These are phyloP conservation scores for Pythium folliculosum DNA, from an alignment of 352 stramenopile genomes.

Conservation along the genomic window DNA sequence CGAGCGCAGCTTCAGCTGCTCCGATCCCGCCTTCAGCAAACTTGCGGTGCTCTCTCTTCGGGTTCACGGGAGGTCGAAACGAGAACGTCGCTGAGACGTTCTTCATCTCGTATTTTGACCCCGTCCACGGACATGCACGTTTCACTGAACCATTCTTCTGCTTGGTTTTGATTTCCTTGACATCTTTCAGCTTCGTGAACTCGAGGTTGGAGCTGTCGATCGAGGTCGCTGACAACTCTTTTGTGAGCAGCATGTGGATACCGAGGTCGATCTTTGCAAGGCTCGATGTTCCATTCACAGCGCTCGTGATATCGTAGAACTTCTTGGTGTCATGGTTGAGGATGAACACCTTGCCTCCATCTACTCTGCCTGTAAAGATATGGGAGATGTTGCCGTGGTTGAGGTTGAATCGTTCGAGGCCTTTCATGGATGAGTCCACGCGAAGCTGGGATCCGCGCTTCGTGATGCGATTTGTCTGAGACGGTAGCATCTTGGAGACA, in stretches of 20 bases:
- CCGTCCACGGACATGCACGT: conserved; percentile 56
- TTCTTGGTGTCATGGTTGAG: conserved; percentile 59
- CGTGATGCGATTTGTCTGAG: conserved; percentile 68
- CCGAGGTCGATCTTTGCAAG: conserved; percentile 72
- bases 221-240: conserved; percentile 59
- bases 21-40: conserved; percentile 23
- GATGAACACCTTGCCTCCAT: conserved; percentile 43
- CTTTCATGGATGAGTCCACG: conserved; percentile 73
- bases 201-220: conserved; percentile 56
- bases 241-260: conserved; percentile 74
- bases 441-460: conserved; percentile 73
- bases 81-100: conserved; percentile 61
- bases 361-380: conserved; percentile 50
- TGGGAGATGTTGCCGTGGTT: conserved; percentile 75
- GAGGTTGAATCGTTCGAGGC: conserved; percentile 74
- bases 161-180: conserved; percentile 38
- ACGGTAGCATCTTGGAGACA: conserved; percentile 77
- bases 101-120: conserved; percentile 77
- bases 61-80: conserved; percentile 58
- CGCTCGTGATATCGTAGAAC: conserved; percentile 70
- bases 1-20: conserved; percentile 39
- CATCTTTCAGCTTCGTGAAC: conserved; percentile 64
- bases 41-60: conserved; percentile 50
- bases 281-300: conserved; percentile 47
- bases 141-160: conserved; percentile 33